phyloP scores from a whole-genome alignment of 208 protist species.

The Acanthamoeba sp. region DNA sequence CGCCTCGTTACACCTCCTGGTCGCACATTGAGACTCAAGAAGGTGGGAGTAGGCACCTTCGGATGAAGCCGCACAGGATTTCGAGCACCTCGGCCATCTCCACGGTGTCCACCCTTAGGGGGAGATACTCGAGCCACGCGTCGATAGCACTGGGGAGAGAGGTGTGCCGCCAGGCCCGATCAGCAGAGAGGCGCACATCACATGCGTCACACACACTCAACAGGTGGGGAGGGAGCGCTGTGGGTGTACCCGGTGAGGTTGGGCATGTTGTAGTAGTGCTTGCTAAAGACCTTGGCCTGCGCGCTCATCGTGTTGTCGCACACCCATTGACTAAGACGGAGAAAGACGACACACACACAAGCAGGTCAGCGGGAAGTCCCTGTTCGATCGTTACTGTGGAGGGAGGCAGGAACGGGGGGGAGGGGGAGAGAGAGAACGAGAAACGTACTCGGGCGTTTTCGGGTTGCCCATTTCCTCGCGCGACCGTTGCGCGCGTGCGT shows the following conservation, averaged over 20 bases:
- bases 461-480: not conserved
- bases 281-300: conserved; percentile 45
- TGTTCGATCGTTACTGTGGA: too few relatives aligned
- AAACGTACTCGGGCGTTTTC: not conserved
- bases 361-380: not conserved
- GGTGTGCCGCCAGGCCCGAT: too few relatives aligned
- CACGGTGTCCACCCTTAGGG: not conserved
- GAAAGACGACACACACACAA: not conserved
- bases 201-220: not conserved
- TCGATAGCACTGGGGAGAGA: not conserved
- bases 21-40: not conserved
- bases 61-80: conserved; percentile 29
- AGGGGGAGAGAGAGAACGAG: not conserved
- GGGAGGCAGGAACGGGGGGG: too few relatives aligned
- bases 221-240: not conserved
- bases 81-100: conserved; percentile 8
- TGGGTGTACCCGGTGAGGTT: conserved; percentile 10
- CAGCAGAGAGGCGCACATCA: too few relatives aligned
- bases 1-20: too few relatives aligned
- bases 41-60: not conserved
- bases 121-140: not conserved
- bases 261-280: conserved; percentile 52
- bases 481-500: not conserved
- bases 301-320: conserved; percentile 28
- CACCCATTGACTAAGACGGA: not conserved